Percentiles rank a stretch among this genome's conserved stretches.
These are phyloP conservation scores for Pseudogymnoascus sp. DNA, from an alignment of 2,329 filamentous ascomycete genomes.

Conservation along the genomic window DNA sequence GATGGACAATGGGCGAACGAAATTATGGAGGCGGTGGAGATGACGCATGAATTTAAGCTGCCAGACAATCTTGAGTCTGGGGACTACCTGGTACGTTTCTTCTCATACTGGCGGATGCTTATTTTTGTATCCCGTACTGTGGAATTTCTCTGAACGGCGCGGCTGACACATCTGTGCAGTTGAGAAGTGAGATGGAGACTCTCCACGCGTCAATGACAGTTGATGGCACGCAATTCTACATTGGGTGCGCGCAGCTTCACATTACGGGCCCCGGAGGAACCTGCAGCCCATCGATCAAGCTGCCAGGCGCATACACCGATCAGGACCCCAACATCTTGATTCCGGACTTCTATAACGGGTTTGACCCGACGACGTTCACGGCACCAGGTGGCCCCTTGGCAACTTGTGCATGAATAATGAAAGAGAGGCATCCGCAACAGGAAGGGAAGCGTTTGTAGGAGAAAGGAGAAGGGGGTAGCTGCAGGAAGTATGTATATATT, in stretches of 20 bases:
- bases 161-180: conserved; percentile 14
- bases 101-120: not conserved
- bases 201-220: conserved; percentile 26
- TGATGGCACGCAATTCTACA: conserved; percentile 30
- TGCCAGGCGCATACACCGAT: conserved; percentile 23
- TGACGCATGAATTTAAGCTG: conserved; percentile 20
- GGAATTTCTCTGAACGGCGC: no score
- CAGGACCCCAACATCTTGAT: conserved; percentile 21
- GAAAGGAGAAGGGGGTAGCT: not conserved
- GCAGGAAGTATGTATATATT: not conserved
- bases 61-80: conserved; percentile 26
- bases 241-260: conserved; percentile 24
- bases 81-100: conserved; percentile 23
- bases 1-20: conserved; percentile 27
- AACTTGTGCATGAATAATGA: conserved; percentile 8
- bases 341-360: conserved; percentile 19
- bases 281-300: conserved; percentile 19
- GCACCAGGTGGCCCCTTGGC: conserved; percentile 24
- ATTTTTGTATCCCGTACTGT: not conserved
- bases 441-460: not conserved
- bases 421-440: not conserved
- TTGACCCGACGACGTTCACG: conserved; percentile 27
- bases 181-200: conserved; percentile 31
- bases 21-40: conserved; percentile 23
- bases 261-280: conserved; percentile 21